Evolutionary conservation across 2,329 filamentous ascomycete genomes (phyloP), one percentile per base, ranked within the genome.

Genomic region (Calcarisporium arbuscula): DNA sequence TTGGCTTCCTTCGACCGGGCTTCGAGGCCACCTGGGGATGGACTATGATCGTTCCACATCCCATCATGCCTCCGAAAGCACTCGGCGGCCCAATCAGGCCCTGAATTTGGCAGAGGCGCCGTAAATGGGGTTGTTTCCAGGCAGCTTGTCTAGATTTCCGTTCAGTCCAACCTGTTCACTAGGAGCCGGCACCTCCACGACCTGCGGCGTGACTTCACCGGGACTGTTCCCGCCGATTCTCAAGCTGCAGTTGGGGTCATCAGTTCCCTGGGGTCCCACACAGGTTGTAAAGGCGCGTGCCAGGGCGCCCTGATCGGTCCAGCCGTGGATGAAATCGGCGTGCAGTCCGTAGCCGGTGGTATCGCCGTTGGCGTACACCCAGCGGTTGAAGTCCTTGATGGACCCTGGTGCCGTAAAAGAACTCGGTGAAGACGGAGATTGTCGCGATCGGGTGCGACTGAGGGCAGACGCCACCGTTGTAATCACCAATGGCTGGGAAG

Each of bases 351-450:
- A 53, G 16, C 52, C 53, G 6, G 49, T 51, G 5, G 45, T 19
- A 36, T 55, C 52, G 33, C 52, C 52, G 35, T 35, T 41, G 35
- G 51, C 42, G 41, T 45, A 54, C n/a, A 50, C 49, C 35, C 42
- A 43, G 25, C 47, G 45, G 36, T 53, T 52, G 37, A 47, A 51
- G 36, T 53, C 32, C 25, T 47, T 12, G 40, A 56, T 40, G n/a
- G 43, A 38, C 8, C 42, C 46, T n/a, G 8, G 60, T 62, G 35
- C 65, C 57, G 59, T 64, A 68, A 41, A 68, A 61, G 20, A 67
- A 64, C 46, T 68, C 64, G 50, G 64, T 60, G 50, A 64, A 62
- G 8, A 68, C 49, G 41, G 68, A 67, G 1, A 64, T 56, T 5
- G 68, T 55, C 4, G 59, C 57, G 5, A 61, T 53, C 5, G 67